phyloP scores from a whole-genome alignment of 31 red algal genomes.

The Asparagopsis taxiformis region DNA sequence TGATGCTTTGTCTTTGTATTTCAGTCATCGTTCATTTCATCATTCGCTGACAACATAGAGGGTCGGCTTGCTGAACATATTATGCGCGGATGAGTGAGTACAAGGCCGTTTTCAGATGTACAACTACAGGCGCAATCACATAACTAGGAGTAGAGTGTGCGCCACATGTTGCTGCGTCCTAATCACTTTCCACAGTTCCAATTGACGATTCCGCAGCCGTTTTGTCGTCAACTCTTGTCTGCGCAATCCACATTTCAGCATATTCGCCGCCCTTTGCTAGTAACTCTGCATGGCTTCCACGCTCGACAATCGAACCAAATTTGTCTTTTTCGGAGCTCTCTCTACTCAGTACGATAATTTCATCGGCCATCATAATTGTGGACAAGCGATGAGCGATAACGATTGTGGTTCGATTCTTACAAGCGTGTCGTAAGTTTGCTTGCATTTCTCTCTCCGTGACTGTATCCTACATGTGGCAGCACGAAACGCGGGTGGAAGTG shows the following conservation, averaged over 20 bases:
- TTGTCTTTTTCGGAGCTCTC: conserved; percentile 16
- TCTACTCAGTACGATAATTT: conserved; percentile 78
- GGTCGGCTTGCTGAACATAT: conserved; percentile 32
- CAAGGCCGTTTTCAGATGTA: not conserved
- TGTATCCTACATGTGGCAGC: conserved; percentile 48
- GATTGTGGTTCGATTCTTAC: conserved; percentile 68
- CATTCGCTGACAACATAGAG: conserved; percentile 36
- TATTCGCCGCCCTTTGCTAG: conserved; percentile 54
- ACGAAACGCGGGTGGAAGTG: too few relatives aligned
- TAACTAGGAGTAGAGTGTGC: too few relatives aligned
- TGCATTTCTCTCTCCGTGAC: conserved; percentile 79
- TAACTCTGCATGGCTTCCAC: conserved; percentile 71
- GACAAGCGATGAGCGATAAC: conserved; percentile 86
- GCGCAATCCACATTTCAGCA: conserved; percentile 75
- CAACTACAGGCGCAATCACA: too few relatives aligned
- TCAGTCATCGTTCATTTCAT: conserved; percentile 13
- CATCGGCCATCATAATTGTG: conserved; percentile 81
- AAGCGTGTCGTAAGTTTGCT: conserved; percentile 49
- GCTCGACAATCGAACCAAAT: conserved; percentile 58
- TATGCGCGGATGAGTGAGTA: not conserved
- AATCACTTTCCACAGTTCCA: too few relatives aligned
- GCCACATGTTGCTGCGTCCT: too few relatives aligned
- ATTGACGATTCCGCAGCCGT: conserved; percentile 5
- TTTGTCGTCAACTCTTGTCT: conserved; percentile 29
- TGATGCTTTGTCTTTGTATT: not conserved